Evolutionary conservation across 345 rosid species (phyloP).

Genomic region (Clarkia xantiana): DNA sequence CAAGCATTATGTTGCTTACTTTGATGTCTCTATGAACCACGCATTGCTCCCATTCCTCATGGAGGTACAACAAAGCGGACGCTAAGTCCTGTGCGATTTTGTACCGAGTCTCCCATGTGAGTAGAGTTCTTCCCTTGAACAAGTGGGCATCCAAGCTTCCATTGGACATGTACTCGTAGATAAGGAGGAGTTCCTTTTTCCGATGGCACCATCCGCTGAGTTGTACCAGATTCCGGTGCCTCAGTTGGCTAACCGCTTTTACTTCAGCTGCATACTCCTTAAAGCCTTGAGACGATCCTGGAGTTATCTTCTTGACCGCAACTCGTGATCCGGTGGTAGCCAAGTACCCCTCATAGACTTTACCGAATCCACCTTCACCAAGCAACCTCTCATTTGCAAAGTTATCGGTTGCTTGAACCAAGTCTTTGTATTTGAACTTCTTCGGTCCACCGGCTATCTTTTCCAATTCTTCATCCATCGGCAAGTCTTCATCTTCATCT

Average conservation of each 20-base stretch:
- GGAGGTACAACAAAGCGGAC: not conserved
- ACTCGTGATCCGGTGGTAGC: not conserved
- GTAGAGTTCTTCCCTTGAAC: not conserved
- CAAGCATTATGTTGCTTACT: conserved; percentile 3
- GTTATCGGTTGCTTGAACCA: conserved; percentile 1
- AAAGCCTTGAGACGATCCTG: not conserved
- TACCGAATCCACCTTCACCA: conserved; percentile 8
- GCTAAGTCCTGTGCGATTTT: conserved; percentile 1
- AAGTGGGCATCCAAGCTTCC: conserved; percentile 10
- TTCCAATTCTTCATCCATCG: not conserved
- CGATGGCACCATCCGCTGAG: conserved; percentile 3
- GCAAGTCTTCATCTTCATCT: not conserved
- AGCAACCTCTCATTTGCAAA: not conserved
- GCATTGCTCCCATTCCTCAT: conserved; percentile 1
- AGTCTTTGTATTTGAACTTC: conserved; percentile 4
- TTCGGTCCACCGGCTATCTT: not conserved
- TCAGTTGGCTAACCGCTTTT: conserved; percentile 3
- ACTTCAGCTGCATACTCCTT: conserved; percentile 5
- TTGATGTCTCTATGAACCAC: conserved; percentile 1
- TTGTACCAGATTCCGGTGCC: conserved; percentile 5
- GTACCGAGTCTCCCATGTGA: conserved; percentile 4
- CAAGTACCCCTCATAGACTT: not conserved
- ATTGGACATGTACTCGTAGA: conserved; percentile 7
- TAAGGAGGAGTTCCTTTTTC: conserved; percentile 1
- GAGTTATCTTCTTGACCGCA: conserved; percentile 2